Evolutionary conservation across 2,329 filamentous ascomycete genomes (phyloP).

Genomic region (Mycosphaerella sp.): DNA sequence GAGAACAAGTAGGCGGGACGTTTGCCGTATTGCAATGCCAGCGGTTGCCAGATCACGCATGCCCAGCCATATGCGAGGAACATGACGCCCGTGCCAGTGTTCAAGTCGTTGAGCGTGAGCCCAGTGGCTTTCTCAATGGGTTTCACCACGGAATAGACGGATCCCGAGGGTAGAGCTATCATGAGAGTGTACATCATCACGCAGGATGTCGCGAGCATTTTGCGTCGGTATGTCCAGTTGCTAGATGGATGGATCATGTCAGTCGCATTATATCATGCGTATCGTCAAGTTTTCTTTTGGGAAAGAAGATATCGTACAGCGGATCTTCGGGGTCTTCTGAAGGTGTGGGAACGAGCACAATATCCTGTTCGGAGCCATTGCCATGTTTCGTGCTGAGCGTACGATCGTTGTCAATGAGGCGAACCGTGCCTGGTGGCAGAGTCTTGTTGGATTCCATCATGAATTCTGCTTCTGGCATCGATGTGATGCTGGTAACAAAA

Average conservation of each 20-base stretch:
- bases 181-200: slow-evolving; percentile 41
- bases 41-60: slow-evolving; percentile 47
- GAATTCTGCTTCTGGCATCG: background rate
- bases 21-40: slow-evolving; percentile 48
- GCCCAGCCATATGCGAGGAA: slow-evolving; percentile 48
- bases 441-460: background rate
- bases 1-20: slow-evolving; percentile 43
- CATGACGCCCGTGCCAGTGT: slow-evolving; percentile 47
- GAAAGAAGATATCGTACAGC: slow-evolving; percentile 19
- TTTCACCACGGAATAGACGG: slow-evolving; percentile 46
- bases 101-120: slow-evolving; percentile 40
- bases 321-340: slow-evolving; percentile 43
- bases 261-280: background rate
- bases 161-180: slow-evolving; percentile 43
- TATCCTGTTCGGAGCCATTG: slow-evolving; percentile 31
- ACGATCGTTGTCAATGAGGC: slow-evolving; percentile 38
- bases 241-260: background rate
- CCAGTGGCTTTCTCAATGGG: slow-evolving; percentile 44
- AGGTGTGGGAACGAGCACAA: slow-evolving; percentile 38
- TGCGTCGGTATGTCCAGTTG: slow-evolving; percentile 43
- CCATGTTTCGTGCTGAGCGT: slow-evolving; percentile 35
- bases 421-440: slow-evolving; percentile 37
- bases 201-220: slow-evolving; percentile 38
- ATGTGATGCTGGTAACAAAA: background rate
- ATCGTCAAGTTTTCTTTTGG: background rate